Evolutionary conservation across 179 eudicot species (phyloP).

Genomic region (Pouteria campechiana): DNA sequence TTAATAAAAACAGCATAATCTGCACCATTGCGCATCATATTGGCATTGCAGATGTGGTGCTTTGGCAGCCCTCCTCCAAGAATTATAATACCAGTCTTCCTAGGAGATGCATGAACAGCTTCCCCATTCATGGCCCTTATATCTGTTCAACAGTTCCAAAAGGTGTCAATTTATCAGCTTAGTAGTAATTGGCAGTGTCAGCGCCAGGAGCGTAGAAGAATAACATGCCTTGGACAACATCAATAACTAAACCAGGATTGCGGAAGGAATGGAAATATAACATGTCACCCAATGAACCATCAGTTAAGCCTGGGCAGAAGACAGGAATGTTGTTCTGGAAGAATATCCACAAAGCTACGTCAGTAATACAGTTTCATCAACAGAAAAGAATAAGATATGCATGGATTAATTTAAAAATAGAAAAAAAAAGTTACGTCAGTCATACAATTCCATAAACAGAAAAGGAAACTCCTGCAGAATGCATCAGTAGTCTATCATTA

Average conservation of each 20-base stretch:
- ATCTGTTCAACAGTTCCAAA: constrained; percentile 29
- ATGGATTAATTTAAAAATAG: too few relatives aligned
- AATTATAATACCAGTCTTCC: constrained; percentile 88
- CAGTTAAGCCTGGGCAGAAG: constrained; percentile 86
- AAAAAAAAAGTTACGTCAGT: too few relatives aligned
- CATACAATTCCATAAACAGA: too few relatives aligned
- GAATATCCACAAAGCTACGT: too few relatives aligned
- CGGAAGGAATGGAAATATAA: constrained; percentile 73
- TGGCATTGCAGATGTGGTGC: constrained; percentile 96
- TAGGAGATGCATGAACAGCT: constrained; percentile 76
- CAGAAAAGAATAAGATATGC: too few relatives aligned
- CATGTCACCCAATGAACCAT: constrained; percentile 94
- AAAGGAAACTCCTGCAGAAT: too few relatives aligned
- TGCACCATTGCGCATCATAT: constrained; percentile 95
- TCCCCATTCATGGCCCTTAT: constrained; percentile 74
- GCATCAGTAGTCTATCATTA: too few relatives aligned
- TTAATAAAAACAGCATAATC: constrained; percentile 89
- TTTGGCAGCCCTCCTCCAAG: constrained; percentile 95
- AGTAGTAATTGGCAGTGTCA: not conserved
- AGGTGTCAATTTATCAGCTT: not conserved
- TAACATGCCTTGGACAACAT: constrained; percentile 60
- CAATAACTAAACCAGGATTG: constrained; percentile 70
- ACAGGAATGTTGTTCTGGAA: constrained; percentile 75
- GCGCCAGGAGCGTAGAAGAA: not conserved
- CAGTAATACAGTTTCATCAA: too few relatives aligned